Evolutionary conservation across 2,329 filamentous ascomycete genomes (phyloP), one percentile per base, ranked within the genome.

Genomic region (Xylaria sp.): DNA sequence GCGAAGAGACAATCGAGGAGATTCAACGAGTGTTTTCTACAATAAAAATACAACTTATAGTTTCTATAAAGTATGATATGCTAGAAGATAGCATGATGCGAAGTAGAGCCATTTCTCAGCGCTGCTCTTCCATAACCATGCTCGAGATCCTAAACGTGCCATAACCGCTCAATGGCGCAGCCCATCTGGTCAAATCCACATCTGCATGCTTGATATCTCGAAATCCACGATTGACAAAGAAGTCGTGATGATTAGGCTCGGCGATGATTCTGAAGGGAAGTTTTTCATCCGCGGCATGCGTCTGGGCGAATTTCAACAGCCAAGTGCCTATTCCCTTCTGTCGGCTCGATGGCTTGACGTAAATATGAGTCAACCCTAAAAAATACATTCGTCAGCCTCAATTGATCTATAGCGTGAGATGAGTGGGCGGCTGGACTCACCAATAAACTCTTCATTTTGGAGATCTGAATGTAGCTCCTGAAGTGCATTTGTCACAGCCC

Each of bases 141-240:
- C 60, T 61, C 12, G 61, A 65, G 50, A 71, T 25, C 13, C 69
- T 64, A 13, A 71, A 71, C 3, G 52, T 28, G 20, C 69, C 69
- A 12, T 66, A 71, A 3, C 66, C 69, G 39, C 63, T 69, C 13
- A 52, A 25, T n/a, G 59, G 23, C 25, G 63, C 50, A 10, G 69
- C 60, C 56, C 60, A 70, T 28, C 18, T 23, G 3, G 28, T 52
- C 63, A 70, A 50, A 8, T 70, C 69, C 4, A 70, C 55, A 34
- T 70, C 66, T 46, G 36, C 60, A 15, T 55, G 23, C 39, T 65
- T 60, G 5, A 45, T 23, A 28, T 70, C 69, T 45, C 28, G n/a
- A 18, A 69, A 64, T 20, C 69, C 66, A 13, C 60, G 60, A 1
- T 56, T 65, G 6, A 53, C 36, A 9, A 70, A 69, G 60, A 68